phyloP scores from a whole-genome alignment of 2,329 filamentous ascomycete genomes.

The Fusarium azukiicola region DNA sequence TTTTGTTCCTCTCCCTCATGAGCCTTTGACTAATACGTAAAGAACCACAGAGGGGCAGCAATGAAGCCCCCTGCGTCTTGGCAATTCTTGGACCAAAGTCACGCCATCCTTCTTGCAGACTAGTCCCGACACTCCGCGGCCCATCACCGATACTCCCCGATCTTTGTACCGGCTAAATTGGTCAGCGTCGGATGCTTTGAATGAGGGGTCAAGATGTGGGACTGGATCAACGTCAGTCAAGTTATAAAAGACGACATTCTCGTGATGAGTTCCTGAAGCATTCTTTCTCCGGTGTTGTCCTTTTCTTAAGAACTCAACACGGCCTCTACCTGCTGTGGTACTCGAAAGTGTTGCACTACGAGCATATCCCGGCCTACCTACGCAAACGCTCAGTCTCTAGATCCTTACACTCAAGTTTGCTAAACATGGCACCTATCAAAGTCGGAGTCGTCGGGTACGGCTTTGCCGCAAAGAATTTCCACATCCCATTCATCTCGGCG shows the following conservation, averaged over 20 bases:
- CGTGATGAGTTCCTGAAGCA: neutral
- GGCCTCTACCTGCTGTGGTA: too few species aligned
- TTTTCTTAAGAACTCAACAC: neutral
- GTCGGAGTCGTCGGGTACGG: constrained; percentile 74
- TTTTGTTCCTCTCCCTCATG: too few species aligned
- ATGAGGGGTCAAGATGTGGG: constrained; percentile 10
- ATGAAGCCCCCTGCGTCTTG: neutral
- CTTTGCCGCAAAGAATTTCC: constrained; percentile 70
- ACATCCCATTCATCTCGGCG: constrained; percentile 72
- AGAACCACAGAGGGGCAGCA: neutral
- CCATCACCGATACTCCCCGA: constrained; percentile 3
- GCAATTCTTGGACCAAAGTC: neutral
- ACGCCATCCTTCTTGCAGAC: neutral
- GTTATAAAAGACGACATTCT: neutral
- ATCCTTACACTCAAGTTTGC: neutral
- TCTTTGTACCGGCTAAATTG: neutral
- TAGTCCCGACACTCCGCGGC: constrained; percentile 1
- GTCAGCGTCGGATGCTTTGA: neutral
- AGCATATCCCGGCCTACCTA: neutral
- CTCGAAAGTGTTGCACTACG: too few species aligned
- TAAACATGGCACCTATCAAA: constrained; percentile 61
- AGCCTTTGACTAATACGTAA: too few species aligned
- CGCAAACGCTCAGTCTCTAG: neutral
- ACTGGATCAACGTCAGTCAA: neutral
- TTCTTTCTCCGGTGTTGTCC: neutral